A percentile compares a stretch with the other conserved stretches of the same genome.
Evolutionary conservation across 805 yeast genomes (phyloP).

Genomic region (Priceomyces haplophilus): DNA sequence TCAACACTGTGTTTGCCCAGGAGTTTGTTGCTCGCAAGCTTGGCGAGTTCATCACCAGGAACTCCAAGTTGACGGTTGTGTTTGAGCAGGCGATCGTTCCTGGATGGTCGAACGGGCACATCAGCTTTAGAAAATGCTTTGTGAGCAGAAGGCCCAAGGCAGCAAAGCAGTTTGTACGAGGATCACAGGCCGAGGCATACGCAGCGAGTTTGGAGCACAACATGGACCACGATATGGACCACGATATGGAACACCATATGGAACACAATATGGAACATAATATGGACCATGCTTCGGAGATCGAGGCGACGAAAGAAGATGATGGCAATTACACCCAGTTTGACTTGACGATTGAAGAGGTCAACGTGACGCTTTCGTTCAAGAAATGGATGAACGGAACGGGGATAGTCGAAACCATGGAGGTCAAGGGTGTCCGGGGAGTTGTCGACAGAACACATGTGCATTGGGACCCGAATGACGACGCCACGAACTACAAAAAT

Average conservation of each 20-base stretch:
- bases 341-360: slow-evolving; percentile 84
- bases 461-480: slow-evolving; percentile 75
- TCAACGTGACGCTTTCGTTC: slow-evolving; percentile 75
- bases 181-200: slow-evolving; percentile 69
- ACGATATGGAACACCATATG: no score
- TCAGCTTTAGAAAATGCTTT: slow-evolving; percentile 78
- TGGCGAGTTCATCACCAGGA: slow-evolving; percentile 80
- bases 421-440: slow-evolving; percentile 84
- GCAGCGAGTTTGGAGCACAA: slow-evolving; percentile 43
- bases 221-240: no score
- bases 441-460: slow-evolving; percentile 90
- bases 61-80: slow-evolving; percentile 76
- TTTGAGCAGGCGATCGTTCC: slow-evolving; percentile 95
- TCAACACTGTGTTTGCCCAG: slow-evolving; percentile 85
- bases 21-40: slow-evolving; percentile 78
- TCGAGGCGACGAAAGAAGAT: slow-evolving; percentile 36
- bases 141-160: slow-evolving; percentile 79
- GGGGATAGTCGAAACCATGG: slow-evolving; percentile 77
- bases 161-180: slow-evolving; percentile 55
- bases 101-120: slow-evolving; percentile 85
- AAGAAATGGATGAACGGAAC: slow-evolving; percentile 85
- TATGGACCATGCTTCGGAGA: slow-evolving; percentile 1
- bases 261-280: no score
- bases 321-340: slow-evolving; percentile 97
- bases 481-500: slow-evolving; percentile 77